Evolutionary conservation across 768 basidiomycete genomes (phyloP), one percentile per base, ranked within the genome.

Genomic region (Sporobolomyces phaffii): DNA sequence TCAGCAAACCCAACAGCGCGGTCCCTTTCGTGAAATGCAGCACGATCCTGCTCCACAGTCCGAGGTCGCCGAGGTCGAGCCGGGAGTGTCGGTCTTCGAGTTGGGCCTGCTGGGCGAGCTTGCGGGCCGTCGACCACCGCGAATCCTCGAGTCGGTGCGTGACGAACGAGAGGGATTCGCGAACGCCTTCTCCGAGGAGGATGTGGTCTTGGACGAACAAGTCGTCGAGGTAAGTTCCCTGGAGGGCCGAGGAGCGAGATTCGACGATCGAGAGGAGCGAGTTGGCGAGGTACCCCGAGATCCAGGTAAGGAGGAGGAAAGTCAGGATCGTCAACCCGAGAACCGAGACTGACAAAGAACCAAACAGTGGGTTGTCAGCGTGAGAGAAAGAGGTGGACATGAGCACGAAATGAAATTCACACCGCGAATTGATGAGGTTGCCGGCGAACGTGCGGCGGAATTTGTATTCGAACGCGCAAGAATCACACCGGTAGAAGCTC

Each of bases 201-300:
- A 70, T 44, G 60, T 70, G 57, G 40, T 70, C 69, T n/a, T 50
- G 20, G 7, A 65, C 60, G 45, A 65, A 65, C 29, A 62, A 41
- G 5, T 70, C 69, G 41, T 58, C 38, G 2, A 69, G 48, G 1
- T 43, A 1, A 8, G 28, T 52, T 5, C 41, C 41, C 0, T 34
- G 5, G 5, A n/a, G 10, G 1, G 26, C 8, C 2, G 40, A 28
- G 0, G 29, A 13, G 0, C 63, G 51, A 0, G 53, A 26, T 17
- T 70, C 69, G 44, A 62, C 69, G 10, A 50, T 31, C 5, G 60
- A 62, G 29, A 70, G 33, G n/a, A 70, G 36, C 6, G 33, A 48
- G 61, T 70, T 70, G 28, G 69, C 69, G 51, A 70, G 18, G 56
- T 65, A 70, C 28, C 69, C 69, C 17, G 64, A 8, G 33, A 58